A percentile compares a stretch with the other conserved stretches of the same genome.
Evolutionary conservation across 257 asterid genomes (phyloP).

Genomic region (Salvia hispanica): DNA sequence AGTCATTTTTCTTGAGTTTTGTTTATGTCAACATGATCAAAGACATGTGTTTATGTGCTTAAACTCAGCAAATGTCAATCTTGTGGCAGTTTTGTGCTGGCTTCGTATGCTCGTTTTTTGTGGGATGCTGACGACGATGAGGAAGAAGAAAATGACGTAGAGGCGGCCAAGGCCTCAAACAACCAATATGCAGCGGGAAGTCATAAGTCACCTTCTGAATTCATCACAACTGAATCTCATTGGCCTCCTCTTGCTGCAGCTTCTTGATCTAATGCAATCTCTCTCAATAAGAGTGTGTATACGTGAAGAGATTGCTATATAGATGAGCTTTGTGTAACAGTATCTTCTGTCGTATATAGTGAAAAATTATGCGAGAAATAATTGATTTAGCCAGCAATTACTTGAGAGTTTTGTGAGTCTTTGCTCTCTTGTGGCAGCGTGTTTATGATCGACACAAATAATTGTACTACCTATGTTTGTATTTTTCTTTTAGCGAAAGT

Average conservation of each 20-base stretch:
- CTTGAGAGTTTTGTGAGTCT: not conserved
- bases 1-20: too few relatives aligned
- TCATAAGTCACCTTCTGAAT: constrained; percentile 33
- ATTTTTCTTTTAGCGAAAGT: too few relatives aligned
- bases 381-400: not conserved
- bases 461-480: too few relatives aligned
- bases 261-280: constrained; percentile 39
- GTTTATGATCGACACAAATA: too few relatives aligned
- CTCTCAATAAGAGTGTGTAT: not conserved
- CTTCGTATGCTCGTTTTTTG: constrained; percentile 83
- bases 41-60: not conserved
- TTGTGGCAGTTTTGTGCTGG: constrained; percentile 60
- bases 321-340: not conserved
- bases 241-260: constrained; percentile 62
- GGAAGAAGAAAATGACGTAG: constrained; percentile 32
- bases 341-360: constrained; percentile 6
- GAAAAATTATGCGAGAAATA: not conserved
- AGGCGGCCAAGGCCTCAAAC: constrained; percentile 18
- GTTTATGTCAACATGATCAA: not conserved
- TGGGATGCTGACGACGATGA: constrained; percentile 85
- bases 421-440: not conserved
- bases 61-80: not conserved
- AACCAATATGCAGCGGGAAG: constrained; percentile 33
- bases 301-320: constrained; percentile 7
- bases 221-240: constrained; percentile 39